phyloP scores from a whole-genome alignment of 148 eudicot species.

The Dianthus caryophyllus region DNA sequence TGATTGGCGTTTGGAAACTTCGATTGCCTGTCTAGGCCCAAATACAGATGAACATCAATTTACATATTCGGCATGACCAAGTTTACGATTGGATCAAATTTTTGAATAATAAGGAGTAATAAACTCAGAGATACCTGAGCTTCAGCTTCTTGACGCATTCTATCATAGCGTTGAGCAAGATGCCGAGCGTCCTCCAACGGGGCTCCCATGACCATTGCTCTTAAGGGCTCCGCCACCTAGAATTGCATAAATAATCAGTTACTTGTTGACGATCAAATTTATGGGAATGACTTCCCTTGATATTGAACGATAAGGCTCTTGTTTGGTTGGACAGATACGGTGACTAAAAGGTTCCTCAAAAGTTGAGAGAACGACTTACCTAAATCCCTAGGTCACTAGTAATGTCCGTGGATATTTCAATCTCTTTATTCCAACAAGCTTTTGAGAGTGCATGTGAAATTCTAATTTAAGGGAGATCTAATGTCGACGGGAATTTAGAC shows the following conservation, averaged over 20 bases:
- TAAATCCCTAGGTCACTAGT: too few species aligned
- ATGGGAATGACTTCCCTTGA: too few species aligned
- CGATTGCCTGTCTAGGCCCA: conserved; percentile 88
- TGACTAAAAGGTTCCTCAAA: too few species aligned
- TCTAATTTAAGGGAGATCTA: too few species aligned
- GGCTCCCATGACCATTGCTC: conserved; percentile 99
- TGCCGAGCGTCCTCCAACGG: conserved; percentile 97
- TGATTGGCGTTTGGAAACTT: conserved; percentile 82
- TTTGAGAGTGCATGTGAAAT: too few species aligned
- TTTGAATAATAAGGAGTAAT: not conserved
- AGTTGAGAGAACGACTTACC: too few species aligned
- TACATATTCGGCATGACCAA: conserved; percentile 12
- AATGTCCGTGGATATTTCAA: too few species aligned
- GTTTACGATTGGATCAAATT: not conserved
- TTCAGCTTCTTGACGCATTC: conserved; percentile 98
- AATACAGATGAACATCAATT: conserved; percentile 23
- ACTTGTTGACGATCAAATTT: too few species aligned
- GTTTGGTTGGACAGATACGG: too few species aligned
- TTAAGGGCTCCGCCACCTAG: conserved; percentile 89
- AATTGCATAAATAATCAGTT: not conserved
- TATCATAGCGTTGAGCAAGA: conserved; percentile 92
- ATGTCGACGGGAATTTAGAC: too few species aligned
- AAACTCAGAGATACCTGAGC: conserved; percentile 70
- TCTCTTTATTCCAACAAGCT: too few species aligned
- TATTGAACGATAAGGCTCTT: too few species aligned